Percentiles rank a stretch among this genome's conserved stretches.
These are phyloP conservation scores for Boletus rubescentipes DNA, from an alignment of 768 basidiomycete species.

Conservation along the genomic window DNA sequence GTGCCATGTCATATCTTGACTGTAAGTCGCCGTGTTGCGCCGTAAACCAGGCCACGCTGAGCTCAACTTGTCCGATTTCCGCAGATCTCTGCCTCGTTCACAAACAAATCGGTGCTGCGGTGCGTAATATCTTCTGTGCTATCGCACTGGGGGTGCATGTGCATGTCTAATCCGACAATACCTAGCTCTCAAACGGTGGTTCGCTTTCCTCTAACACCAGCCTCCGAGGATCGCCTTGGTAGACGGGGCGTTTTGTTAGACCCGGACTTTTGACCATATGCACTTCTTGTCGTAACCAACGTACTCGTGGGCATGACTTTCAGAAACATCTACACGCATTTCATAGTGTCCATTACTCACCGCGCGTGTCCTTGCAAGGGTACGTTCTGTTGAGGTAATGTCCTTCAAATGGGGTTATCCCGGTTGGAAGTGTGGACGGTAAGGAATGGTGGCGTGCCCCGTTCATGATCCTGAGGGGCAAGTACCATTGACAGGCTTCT, in stretches of 20 bases:
- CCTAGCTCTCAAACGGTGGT: slow-evolving; percentile 33
- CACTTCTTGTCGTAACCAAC: slow-evolving; percentile 9
- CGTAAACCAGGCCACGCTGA: not conserved
- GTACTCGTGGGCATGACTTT: slow-evolving; percentile 1
- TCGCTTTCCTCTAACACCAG: slow-evolving; percentile 22
- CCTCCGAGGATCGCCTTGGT: slow-evolving; percentile 36
- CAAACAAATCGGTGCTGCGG: slow-evolving; percentile 32
- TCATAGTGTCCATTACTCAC: not conserved
- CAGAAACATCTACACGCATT: slow-evolving; percentile 9
- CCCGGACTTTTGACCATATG: not conserved
- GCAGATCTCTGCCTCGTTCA: slow-evolving; percentile 35
- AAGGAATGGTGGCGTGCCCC: not conserved
- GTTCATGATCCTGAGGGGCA: not conserved
- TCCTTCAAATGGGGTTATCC: not conserved
- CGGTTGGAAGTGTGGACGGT: not conserved
- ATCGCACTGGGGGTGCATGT: not conserved
- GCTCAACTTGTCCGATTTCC: not conserved
- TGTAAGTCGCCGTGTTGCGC: slow-evolving; percentile 50
- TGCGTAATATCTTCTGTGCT: slow-evolving; percentile 10
- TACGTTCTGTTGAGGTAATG: not conserved
- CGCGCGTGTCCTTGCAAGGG: not conserved
- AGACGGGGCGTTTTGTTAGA: slow-evolving; percentile 6
- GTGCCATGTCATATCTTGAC: slow-evolving; percentile 88
- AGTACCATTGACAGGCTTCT: slow-evolving; percentile 4
- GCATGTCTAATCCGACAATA: slow-evolving; percentile 1